Evolutionary conservation across 306 rosid species (phyloP), one percentile per base, ranked within the genome.

Genomic region (Dalbergia oliveri): DNA sequence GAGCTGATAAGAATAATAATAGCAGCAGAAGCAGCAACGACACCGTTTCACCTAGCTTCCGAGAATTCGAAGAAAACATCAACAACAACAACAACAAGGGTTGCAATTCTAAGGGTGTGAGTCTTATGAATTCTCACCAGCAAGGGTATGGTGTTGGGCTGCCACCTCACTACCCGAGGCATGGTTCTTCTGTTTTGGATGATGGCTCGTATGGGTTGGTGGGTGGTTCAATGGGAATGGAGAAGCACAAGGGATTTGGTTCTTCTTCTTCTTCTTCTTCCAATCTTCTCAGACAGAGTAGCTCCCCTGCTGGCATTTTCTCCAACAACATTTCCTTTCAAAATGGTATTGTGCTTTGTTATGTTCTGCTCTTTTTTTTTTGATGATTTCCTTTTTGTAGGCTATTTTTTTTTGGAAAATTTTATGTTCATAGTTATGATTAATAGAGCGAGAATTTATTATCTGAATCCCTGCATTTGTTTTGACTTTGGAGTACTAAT

Each of bases 131-230:
- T 68, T 80, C 92, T 37, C 74, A 51, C 5, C 85, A 66, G 70
- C 83, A 82, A 35, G 86, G 85, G 11, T 90, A 72, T 80, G 69
- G 5, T 49, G 60, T 15, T 54, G 85, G 85, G 9, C 79, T 91
- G 19, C 99, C 99, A 8, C 99, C 97, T 69, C 91, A 94, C 75
- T 94, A 94, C 82, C 99, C 95, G 18, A 87, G 94, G 39, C 92
- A 86, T 26, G 81, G 69, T 85, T 82, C 91, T 80, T 75, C 88
- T 54, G 3, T 50, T 60, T 34, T 89, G 84, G 88, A 87, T 60
- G 90, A 87, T 56, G 76, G 73, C 62, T 85, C 92, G 2, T 86
- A 78, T 81, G 93, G 90, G 10, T 67, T 89, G 78, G 73, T 88
- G 73, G 67, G 78, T 57, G 86, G 79, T 81, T 85, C 97, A 11